A percentile compares a stretch with the other conserved stretches of the same genome.
Evolutionary conservation across 495 filamentous ascomycete genomes (phyloP).

Genomic region (Trypethelium eluteriae): DNA sequence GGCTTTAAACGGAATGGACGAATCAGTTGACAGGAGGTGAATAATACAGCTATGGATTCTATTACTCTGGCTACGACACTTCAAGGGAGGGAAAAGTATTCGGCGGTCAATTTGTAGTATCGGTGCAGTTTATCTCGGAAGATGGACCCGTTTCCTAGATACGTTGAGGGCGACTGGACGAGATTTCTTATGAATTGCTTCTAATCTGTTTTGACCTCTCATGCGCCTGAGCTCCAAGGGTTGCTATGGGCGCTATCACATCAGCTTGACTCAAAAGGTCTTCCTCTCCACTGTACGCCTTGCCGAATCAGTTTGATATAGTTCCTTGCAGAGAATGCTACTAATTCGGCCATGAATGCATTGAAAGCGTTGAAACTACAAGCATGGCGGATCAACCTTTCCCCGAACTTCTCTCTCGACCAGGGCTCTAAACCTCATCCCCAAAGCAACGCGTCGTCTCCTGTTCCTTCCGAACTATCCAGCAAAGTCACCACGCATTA

Average conservation of each 20-base stretch:
- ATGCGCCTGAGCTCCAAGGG: too few relatives aligned
- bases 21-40: neutral
- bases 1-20: neutral
- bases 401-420: neutral
- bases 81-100: neutral
- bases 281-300: too few relatives aligned
- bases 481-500: neutral
- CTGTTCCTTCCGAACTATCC: neutral
- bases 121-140: neutral
- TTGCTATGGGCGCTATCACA: too few relatives aligned
- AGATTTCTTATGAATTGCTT: too few relatives aligned
- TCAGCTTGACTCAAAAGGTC: too few relatives aligned
- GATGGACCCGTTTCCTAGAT: too few relatives aligned
- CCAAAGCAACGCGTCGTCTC: neutral
- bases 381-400: neutral
- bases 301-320: too few relatives aligned
- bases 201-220: too few relatives aligned
- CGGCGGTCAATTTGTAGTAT: conserved; percentile 2
- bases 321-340: neutral
- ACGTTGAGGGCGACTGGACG: too few relatives aligned
- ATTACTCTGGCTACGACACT: neutral
- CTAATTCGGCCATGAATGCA: neutral
- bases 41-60: neutral
- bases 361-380: neutral
- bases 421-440: neutral